Evolutionary conservation across 179 eudicot genomes (phyloP), one percentile per base, ranked within the genome.

Genomic region (Gypsophila paniculata): DNA sequence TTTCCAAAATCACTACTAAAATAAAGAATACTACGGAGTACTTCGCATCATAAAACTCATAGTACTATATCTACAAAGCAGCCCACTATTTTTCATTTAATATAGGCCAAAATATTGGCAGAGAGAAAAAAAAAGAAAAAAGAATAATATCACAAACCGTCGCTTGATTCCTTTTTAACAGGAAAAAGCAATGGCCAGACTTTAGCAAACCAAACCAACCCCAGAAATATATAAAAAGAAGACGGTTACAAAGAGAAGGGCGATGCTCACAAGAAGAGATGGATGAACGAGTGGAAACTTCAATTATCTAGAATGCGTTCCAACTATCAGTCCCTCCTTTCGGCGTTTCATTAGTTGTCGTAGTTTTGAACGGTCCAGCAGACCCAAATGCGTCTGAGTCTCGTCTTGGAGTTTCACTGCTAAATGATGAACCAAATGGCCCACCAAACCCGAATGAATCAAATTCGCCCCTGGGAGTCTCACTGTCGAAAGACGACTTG

Each of bases 381-480:
- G 81, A 78, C 29, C 79, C 81, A 44, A 78, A 78, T 15, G 72
- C 11, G 49, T 81, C 81, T 2, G 65, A 68, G 48, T 75, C 82
- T 25, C 72, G 71, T 62, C 81, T 74, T 19, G 86, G 86, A 14
- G 86, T 78, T 76, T 83, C 86, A 63, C 64, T 76, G 5, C 76
- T 64, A 23, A 74, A n/a, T 22, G 86, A 80, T 32, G 86, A 80
- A 63, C 76, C 68, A 44, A 76, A 72, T 8, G 83, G 83, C 17
- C 79, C 82, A 49, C 73, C 77, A 46, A 79, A 75, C 71, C 76
- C 82, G 18, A 72, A 79, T 25, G 79, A 79, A 68, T 75, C 76
- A 54, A 68, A 80, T 19, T 76, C 83, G 10, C 77, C 67, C 68
- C 83, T 72, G 0, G 83, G 83, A 3, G 83, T 80, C 74, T 76